Evolutionary conservation across 352 stramenopile genomes (phyloP), one percentile per base, ranked within the genome.

Genomic region (Phytophthora quininea): DNA sequence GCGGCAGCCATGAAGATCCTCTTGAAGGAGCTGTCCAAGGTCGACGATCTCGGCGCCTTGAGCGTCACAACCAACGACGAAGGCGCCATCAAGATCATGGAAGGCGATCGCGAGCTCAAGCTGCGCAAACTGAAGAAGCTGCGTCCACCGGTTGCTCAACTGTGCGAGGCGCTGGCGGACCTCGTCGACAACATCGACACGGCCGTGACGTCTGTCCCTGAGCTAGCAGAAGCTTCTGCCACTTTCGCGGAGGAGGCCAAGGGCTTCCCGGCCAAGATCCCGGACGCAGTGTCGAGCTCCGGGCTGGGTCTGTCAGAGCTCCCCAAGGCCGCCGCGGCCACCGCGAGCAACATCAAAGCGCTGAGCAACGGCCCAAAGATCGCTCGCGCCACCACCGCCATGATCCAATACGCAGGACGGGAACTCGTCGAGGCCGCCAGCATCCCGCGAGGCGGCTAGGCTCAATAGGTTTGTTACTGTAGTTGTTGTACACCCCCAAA

Each of bases 181-280:
- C 55, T 88, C 14, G 45, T 88, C n/a, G 77, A 88, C 7, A 88
- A 88, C 56, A 64, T 86, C 1, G 30, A 84, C 58, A 84, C 74
- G 0, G 79, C 79, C 0, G 79, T 65, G 29, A 78, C 59, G 7
- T 85, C 77, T 3, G 69, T 88, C 31, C 79, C 79, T 1, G 79
- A 84, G 46, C 69, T 88, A 15, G 67, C 59, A 9, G 72, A 82
- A 32, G 68, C 82, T 65, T 77, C 69, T 6, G 64, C 67, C 6
- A 52, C 72, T 2, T 82, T 86, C 35, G 33, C 63, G 1, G 62
- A 77, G 9, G 79, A 88, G 49, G 76, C 76, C 15, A 76, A 86
- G 56, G 62, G 71, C 10, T 74, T 88, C 42, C 71, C 79, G 4
- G 67, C 57, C 8, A 84, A 84, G 46, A 69, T 80, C 1, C 69